Conservation (phyloP, 192 early-diverging fungal genomes). For the Powellomyces hirtus region DNA sequence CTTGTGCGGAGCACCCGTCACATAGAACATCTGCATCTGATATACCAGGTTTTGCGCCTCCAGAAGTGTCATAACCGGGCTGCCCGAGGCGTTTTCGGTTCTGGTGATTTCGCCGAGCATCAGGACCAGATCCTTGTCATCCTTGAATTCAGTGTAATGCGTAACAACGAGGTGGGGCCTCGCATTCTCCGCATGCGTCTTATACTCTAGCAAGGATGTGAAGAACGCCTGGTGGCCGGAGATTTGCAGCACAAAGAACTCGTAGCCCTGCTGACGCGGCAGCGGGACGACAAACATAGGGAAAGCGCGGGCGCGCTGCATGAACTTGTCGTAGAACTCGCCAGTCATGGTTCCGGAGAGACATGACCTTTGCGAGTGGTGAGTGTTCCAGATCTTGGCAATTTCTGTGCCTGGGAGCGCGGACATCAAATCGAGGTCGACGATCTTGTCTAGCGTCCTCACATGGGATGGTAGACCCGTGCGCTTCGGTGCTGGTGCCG, state of each 20-base stretch:
- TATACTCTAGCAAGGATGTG: conserved; percentile 80
- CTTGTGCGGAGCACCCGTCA: conserved; percentile 67
- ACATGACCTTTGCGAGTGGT: conserved; percentile 59
- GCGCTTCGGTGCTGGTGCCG: conserved; percentile 29
- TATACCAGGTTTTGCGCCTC: conserved; percentile 78
- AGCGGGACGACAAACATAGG: conserved; percentile 79
- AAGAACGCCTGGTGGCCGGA: conserved; percentile 81
- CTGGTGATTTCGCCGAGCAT: conserved; percentile 75
- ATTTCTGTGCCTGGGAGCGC: conserved; percentile 31
- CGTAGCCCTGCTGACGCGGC: conserved; percentile 74
- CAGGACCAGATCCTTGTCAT: conserved; percentile 80
- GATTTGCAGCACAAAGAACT: conserved; percentile 86
- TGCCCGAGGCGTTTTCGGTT: conserved; percentile 26
- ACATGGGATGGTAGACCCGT: conserved; percentile 31
- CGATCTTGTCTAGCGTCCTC: conserved; percentile 41
- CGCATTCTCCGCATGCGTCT: conserved; percentile 75
- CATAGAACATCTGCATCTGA: conserved; percentile 86
- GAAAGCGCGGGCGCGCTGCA: conserved; percentile 18
- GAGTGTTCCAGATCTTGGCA: conserved; percentile 71
- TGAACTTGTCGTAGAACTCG: background rate
- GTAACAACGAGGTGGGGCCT: conserved; percentile 81
- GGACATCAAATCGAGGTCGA: conserved; percentile 35
- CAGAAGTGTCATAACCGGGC: conserved; percentile 46
- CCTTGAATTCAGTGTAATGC: conserved; percentile 81
- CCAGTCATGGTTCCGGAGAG: conserved; percentile 66